These are phyloP conservation scores for Lentithecium fluviatile DNA, from an alignment of 495 filamentous ascomycete species.

Conservation along the genomic window DNA sequence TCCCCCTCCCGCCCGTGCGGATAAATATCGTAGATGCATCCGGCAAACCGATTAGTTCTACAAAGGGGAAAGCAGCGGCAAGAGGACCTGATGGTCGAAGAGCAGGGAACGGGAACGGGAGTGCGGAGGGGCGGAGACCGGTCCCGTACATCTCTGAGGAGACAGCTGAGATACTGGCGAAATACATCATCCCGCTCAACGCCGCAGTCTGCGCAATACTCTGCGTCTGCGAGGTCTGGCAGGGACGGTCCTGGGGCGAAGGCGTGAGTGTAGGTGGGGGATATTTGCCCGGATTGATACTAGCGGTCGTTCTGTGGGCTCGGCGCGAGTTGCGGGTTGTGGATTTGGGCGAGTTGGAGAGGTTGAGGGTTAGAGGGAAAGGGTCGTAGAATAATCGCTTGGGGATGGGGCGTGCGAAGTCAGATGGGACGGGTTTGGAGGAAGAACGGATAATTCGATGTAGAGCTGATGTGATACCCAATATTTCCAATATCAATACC, in stretches of 20 bases:
- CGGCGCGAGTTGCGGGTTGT: slow-evolving; percentile 28
- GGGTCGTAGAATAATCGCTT: background rate
- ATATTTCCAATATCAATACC: too few relatives aligned
- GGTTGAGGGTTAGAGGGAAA: slow-evolving; percentile 29
- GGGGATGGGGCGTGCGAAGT: background rate
- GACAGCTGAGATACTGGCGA: background rate
- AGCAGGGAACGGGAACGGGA: background rate
- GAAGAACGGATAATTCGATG: background rate
- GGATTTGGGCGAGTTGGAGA: slow-evolving; percentile 33
- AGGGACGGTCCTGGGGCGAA: slow-evolving; percentile 16
- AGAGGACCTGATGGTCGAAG: background rate
- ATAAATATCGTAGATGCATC: background rate
- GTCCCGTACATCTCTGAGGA: slow-evolving; percentile 21
- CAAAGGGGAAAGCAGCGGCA: slow-evolving; percentile 13
- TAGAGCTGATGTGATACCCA: background rate
- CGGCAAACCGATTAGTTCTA: background rate
- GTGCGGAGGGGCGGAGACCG: too few relatives aligned
- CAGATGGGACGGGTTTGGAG: background rate
- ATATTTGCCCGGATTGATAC: slow-evolving; percentile 30
- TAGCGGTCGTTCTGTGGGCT: slow-evolving; percentile 24
- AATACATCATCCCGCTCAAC: slow-evolving; percentile 18
- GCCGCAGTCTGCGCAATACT: slow-evolving; percentile 1
- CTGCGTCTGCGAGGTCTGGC: slow-evolving; percentile 11
- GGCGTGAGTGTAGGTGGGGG: slow-evolving; percentile 32
- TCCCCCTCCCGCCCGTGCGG: slow-evolving; percentile 24